phyloP scores from a whole-genome alignment of 2,329 filamentous ascomycete species.

The Ceratocystis huliohia region DNA sequence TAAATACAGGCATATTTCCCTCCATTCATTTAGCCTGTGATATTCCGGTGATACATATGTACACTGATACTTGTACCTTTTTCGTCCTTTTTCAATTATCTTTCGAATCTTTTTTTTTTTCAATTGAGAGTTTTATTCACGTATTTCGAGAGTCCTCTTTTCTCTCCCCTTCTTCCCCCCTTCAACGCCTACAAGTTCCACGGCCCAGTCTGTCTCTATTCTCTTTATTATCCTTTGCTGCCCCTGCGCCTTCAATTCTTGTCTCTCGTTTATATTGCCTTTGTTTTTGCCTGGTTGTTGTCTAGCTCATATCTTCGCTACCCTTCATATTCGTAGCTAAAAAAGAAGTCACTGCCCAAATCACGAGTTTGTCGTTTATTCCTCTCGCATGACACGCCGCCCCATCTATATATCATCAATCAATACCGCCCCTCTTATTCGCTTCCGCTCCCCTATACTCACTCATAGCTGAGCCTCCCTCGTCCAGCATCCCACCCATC shows the following conservation, averaged over 20 bases:
- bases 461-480: background rate
- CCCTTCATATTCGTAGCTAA: no score
- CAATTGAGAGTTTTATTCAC: background rate
- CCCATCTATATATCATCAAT: no score
- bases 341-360: no score
- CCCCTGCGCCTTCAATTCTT: background rate
- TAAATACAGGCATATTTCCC: background rate
- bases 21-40: background rate
- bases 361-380: no score
- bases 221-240: background rate
- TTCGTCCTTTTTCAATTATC: background rate
- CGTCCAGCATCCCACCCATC: background rate
- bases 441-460: background rate
- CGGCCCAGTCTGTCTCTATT: background rate
- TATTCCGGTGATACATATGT: background rate
- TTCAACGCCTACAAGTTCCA: background rate
- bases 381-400: no score
- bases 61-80: constrained; percentile 2
- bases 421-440: background rate
- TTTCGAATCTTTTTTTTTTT: background rate
- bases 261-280: constrained; percentile 2
- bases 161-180: background rate
- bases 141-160: background rate
- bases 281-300: background rate
- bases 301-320: background rate